A percentile compares a stretch with the other conserved stretches of the same genome.
These are phyloP conservation scores for Nothophytophthora sp. DNA, from an alignment of 352 stramenopile genomes.

Conservation along the genomic window DNA sequence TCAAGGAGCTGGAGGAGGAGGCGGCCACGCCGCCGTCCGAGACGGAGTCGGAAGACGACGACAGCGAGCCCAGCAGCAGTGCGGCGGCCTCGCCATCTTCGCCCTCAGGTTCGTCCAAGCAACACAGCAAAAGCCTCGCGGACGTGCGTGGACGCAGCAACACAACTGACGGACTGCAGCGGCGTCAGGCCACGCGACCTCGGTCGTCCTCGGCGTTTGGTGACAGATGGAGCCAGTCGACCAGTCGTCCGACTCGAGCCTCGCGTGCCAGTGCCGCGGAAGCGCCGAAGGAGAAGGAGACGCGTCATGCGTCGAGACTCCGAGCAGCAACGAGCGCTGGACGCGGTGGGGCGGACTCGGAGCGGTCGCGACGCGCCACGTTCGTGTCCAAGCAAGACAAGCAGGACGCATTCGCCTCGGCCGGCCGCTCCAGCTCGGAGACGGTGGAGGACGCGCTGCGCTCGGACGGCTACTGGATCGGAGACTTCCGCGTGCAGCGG, in stretches of 20 bases:
- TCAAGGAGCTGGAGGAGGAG: conserved; percentile 18
- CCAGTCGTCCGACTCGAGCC: background rate
- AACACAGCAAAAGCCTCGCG: conserved; percentile 17
- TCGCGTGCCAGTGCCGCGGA: background rate
- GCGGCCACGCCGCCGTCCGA: conserved; percentile 33
- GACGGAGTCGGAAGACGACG: conserved; percentile 60
- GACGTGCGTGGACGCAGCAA: conserved; percentile 21
- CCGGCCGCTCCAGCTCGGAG: conserved; percentile 32
- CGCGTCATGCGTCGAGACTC: conserved; percentile 16
- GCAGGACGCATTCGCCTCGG: conserved; percentile 26
- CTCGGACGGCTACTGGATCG: conserved; percentile 81
- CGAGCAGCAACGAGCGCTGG: conserved; percentile 19
- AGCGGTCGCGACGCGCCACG: conserved; percentile 26
- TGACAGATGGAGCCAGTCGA: conserved; percentile 8
- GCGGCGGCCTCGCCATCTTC: too few relatives aligned
- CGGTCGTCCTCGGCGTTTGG: too few relatives aligned
- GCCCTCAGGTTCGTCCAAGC: too few relatives aligned
- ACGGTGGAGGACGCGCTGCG: conserved; percentile 57
- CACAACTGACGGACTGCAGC: conserved; percentile 13
- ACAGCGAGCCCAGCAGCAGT: too few relatives aligned
- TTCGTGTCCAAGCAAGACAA: conserved; percentile 32
- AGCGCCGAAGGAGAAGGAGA: conserved; percentile 20
- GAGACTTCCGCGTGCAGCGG: conserved; percentile 60
- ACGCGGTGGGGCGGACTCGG: too few relatives aligned
- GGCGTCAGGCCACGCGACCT: conserved; percentile 12